A percentile compares a stretch with the other conserved stretches of the same genome.
Conservation (phyloP, 2,329 filamentous ascomycete genomes). For the Pestalotiopsis sp. region DNA sequence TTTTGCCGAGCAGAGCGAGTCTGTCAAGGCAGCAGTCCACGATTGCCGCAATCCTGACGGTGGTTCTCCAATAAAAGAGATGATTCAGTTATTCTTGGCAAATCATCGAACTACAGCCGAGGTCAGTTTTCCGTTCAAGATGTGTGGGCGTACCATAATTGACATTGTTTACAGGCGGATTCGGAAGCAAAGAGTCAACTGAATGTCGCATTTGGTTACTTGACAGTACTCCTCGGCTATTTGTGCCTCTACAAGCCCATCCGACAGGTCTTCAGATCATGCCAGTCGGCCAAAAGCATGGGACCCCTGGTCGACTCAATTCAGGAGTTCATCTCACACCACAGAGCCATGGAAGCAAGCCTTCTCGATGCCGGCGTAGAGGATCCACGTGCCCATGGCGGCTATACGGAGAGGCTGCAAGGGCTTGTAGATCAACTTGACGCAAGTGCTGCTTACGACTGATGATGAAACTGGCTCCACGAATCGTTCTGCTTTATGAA, state of each 20-base stretch:
- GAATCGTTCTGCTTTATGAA: background rate
- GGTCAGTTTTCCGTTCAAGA: conserved; percentile 51
- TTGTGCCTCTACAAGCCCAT: conserved; percentile 63
- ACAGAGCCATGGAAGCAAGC: conserved; percentile 50
- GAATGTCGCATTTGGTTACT: conserved; percentile 84
- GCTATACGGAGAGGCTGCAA: conserved; percentile 41
- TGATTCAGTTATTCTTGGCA: conserved; percentile 69
- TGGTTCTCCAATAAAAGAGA: conserved; percentile 53
- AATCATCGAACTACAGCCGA: conserved; percentile 67
- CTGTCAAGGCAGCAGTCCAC: conserved; percentile 55
- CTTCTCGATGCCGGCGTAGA: conserved; percentile 33
- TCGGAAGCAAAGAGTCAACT: conserved; percentile 75
- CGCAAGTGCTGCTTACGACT: conserved; percentile 27
- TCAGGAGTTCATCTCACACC: conserved; percentile 55
- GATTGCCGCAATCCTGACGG: conserved; percentile 36
- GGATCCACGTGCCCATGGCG: conserved; percentile 30
- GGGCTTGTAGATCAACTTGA: conserved; percentile 42
- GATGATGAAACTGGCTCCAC: background rate
- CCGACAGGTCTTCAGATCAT: conserved; percentile 43
- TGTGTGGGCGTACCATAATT: background rate
- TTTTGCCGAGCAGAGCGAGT: conserved; percentile 75
- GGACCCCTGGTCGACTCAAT: conserved; percentile 53
- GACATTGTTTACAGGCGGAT: conserved; percentile 54
- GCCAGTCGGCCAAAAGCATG: conserved; percentile 46
- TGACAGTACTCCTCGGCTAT: conserved; percentile 82